Conservation (phyloP, 2,329 filamentous ascomycete genomes). For the Penicillium sp. region DNA sequence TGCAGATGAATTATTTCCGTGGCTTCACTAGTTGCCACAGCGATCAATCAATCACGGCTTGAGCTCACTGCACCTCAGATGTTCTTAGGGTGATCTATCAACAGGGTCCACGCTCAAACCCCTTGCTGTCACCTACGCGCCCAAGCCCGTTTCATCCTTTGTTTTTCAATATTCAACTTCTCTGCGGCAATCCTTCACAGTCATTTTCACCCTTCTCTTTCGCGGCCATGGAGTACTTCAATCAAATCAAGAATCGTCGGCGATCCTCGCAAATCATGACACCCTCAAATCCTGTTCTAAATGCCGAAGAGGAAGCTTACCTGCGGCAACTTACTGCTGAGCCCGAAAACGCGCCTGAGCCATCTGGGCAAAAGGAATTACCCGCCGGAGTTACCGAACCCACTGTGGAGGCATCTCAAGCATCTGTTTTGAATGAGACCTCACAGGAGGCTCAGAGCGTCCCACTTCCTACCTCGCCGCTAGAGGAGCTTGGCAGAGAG, state of each 20-base stretch:
- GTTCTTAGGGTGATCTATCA: constrained; percentile 16
- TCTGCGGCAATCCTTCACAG: background rate
- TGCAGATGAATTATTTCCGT: background rate
- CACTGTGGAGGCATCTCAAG: background rate
- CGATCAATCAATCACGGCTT: background rate
- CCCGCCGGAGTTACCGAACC: background rate
- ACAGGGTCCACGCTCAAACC: constrained; percentile 10
- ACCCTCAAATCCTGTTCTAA: constrained; percentile 49
- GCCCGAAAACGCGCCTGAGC: constrained; percentile 24
- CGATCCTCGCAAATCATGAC: constrained; percentile 32
- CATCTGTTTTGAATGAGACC: constrained; percentile 33
- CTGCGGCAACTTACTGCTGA: constrained; percentile 51
- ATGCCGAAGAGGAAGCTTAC: constrained; percentile 61
- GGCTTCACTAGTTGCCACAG: background rate
- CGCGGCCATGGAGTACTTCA: constrained; percentile 43
- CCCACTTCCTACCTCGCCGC: constrained; percentile 51
- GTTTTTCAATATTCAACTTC: background rate
- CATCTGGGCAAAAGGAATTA: constrained; percentile 3
- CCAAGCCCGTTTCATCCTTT: constrained; percentile 9
- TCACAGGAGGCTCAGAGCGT: constrained; percentile 45
- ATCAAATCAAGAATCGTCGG: constrained; percentile 40
- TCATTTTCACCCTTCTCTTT: background rate
- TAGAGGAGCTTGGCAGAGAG: constrained; percentile 39
- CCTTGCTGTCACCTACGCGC: constrained; percentile 15
- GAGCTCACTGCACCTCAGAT: constrained; percentile 4